These are phyloP conservation scores for Pseudogymnoascus pannorum DNA, from an alignment of 2,329 filamentous ascomycete species.

Conservation along the genomic window DNA sequence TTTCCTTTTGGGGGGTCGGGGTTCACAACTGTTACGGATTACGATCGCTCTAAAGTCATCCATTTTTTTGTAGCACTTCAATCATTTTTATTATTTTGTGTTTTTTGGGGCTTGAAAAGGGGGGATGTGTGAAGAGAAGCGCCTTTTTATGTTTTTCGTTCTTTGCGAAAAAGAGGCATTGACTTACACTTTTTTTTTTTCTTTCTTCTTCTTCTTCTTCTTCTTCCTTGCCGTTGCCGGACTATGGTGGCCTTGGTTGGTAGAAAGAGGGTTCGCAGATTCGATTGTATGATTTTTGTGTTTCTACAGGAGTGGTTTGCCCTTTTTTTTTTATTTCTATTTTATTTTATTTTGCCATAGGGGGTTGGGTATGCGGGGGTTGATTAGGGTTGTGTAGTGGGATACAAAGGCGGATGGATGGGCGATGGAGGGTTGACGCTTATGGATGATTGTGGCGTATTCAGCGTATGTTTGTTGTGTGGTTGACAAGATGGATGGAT, in stretches of 20 bases:
- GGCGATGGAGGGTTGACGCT: not conserved
- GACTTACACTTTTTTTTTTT: not conserved
- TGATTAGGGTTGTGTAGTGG: not conserved
- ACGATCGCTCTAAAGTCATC: slow-evolving; percentile 1
- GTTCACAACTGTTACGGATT: not conserved
- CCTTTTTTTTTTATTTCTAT: not conserved
- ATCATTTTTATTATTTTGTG: not conserved
- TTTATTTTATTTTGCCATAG: not conserved
- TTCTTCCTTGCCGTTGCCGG: no score
- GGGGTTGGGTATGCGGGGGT: no score
- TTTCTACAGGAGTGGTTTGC: not conserved
- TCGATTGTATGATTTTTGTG: slow-evolving; percentile 1
- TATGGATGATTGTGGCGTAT: not conserved
- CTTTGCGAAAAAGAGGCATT: not conserved
- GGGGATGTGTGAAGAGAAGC: not conserved
- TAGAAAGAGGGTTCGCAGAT: not conserved
- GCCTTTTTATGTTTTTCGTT: not conserved
- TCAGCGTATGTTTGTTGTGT: not conserved
- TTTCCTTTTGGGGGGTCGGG: not conserved
- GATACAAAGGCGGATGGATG: not conserved
- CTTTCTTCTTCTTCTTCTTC: slow-evolving; percentile 16
- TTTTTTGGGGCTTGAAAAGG: not conserved
- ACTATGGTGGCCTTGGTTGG: slow-evolving; percentile 11
- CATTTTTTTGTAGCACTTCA: not conserved
- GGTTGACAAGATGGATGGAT: not conserved